Conservation (phyloP, 768 basidiomycete species). For the Pluteus cervinus region DNA sequence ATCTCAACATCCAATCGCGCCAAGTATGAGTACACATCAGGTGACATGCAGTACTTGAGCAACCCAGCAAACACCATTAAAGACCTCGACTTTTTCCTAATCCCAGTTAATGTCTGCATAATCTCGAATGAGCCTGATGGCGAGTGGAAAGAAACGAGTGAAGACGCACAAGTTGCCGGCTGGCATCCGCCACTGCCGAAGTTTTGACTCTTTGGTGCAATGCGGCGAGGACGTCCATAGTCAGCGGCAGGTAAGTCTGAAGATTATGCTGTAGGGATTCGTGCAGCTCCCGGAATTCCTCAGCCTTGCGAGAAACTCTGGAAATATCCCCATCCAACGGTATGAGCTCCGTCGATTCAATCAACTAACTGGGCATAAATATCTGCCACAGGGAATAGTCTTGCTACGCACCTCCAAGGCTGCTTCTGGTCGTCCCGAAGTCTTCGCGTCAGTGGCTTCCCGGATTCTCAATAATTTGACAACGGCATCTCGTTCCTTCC, state of each 20-base stretch:
- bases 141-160: constrained; percentile 6
- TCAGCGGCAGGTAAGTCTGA: constrained; percentile 79
- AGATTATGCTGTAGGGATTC: constrained; percentile 87
- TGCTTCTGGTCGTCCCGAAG: constrained; percentile 62
- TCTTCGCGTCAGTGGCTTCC: constrained; percentile 75
- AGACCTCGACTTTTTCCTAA: constrained; percentile 78
- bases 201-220: constrained; percentile 75
- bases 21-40: constrained; percentile 85
- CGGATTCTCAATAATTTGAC: constrained; percentile 72
- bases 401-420: constrained; percentile 67
- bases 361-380: constrained; percentile 43
- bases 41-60: constrained; percentile 83
- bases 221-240: constrained; percentile 87
- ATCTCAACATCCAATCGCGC: constrained; percentile 84
- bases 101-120: constrained; percentile 51
- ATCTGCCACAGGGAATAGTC: neutral
- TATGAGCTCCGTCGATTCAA: constrained; percentile 83
- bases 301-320: constrained; percentile 78
- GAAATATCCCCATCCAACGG: constrained; percentile 83
- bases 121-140: constrained; percentile 13
- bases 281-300: constrained; percentile 84
- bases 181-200: constrained; percentile 66
- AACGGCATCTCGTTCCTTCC: constrained; percentile 69
- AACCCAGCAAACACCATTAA: constrained; percentile 87
- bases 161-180: constrained; percentile 63